Percentiles rank a stretch among this genome's conserved stretches.
Conservation (phyloP, 257 asterid species). For the Solanum pennellii region DNA sequence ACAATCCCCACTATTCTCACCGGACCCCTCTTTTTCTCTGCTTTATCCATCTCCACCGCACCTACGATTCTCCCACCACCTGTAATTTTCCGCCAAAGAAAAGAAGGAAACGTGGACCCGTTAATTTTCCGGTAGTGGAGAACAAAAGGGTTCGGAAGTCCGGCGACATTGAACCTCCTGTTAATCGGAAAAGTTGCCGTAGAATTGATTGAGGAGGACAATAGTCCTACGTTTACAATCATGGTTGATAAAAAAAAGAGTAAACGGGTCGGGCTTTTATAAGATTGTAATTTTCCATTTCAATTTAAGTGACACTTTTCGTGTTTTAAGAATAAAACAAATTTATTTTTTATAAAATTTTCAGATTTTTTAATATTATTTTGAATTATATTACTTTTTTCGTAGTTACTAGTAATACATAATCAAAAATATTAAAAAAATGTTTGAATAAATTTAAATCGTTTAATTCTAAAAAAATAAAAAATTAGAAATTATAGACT, state of each 20-base stretch:
- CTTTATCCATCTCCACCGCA: slow-evolving; percentile 3
- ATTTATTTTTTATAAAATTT: no score
- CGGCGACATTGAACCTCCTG: not conserved
- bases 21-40: slow-evolving; percentile 14
- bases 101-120: not conserved
- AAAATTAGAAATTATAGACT: no score
- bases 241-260: not conserved
- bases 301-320: no score
- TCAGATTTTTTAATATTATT: no score
- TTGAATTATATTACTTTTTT: no score
- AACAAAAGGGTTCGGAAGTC: not conserved
- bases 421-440: no score
- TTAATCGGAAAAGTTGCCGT: not conserved
- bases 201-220: not conserved
- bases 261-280: not conserved
- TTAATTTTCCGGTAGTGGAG: not conserved
- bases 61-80: not conserved
- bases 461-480: no score
- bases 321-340: no score
- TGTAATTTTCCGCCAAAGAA: not conserved
- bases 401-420: no score
- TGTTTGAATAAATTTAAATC: rapidly evolving
- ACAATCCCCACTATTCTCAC: slow-evolving; percentile 75
- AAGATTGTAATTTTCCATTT: not conserved
- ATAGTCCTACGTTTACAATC: slow-evolving; percentile 1